Evolutionary conservation across 2,329 filamentous ascomycete genomes (phyloP), one percentile per base, ranked within the genome.

Genomic region (Fusarium piperis): DNA sequence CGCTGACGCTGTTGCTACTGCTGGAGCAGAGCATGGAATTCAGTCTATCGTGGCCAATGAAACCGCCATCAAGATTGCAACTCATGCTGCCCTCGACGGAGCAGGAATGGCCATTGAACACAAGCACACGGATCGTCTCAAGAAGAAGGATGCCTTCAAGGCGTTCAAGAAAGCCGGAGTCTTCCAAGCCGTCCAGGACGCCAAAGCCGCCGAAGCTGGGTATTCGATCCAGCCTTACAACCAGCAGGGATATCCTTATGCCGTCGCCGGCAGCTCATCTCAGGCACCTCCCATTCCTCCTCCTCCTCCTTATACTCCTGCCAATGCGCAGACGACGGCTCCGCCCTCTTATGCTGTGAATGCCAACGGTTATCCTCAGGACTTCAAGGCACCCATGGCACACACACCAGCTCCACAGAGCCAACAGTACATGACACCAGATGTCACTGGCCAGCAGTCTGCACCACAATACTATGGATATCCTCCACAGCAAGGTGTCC

Each of bases 81-180:
- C 77, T 7, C 81, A 83, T 60, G 76, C 77, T 4, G 80, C 79
- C 1, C 71, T 83, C 2, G 82, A 83, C 53, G 80, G 77, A 0
- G 77, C 77, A 2, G 82, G 79, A 1, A 76, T 82, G 71, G 76
- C 75, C 1, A 59, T 80, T 2, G 82, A 83, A 33, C 78, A 83
- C 56, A 75, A 74, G 1, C 80, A 83, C 32, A 81, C 79, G 1
- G 72, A 68, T 6, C 78, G 78, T 60, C 62, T 77, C 9, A 79
- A 79, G 70, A 81, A 80, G 65, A 82, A 81, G 63, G 79, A 79
- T 39, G 75, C 79, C 0, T 23, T 66, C 18, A 81, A 80, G 51
- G 74, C 81, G 0, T 76, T 80, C n/a, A 41, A 74, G n/a, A 76
- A 77, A 2, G 79, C 80, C 1, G 76, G 79, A 2, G 77, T 79